A percentile compares a stretch with the other conserved stretches of the same genome.
These are phyloP conservation scores for Lepraria neglecta DNA, from an alignment of 495 filamentous ascomycete species.

Conservation along the genomic window DNA sequence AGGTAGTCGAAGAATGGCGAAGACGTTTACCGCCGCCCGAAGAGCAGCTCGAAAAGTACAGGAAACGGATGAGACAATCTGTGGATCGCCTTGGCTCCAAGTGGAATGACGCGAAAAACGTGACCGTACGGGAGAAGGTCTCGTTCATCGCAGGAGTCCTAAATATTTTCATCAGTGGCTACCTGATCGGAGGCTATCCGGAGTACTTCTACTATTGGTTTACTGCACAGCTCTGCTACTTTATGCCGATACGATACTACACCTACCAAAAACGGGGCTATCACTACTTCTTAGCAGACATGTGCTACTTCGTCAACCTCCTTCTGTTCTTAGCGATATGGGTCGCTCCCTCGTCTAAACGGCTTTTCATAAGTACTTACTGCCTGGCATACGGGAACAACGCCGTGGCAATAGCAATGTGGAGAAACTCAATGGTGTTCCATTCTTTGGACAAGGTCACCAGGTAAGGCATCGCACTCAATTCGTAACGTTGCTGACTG, in stretches of 20 bases:
- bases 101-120: conserved; percentile 83
- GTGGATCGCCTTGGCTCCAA: conserved; percentile 79
- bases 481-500: background rate
- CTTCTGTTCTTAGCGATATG: conserved; percentile 77
- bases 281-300: conserved; percentile 94
- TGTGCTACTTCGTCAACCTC: conserved; percentile 97
- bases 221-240: conserved; percentile 75
- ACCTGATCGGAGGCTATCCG: conserved; percentile 80
- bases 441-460: conserved; percentile 95
- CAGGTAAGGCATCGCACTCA: conserved; percentile 43
- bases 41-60: conserved; percentile 87
- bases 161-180: conserved; percentile 94
- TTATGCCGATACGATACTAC: conserved; percentile 92
- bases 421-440: conserved; percentile 97
- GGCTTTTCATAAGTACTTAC: conserved; percentile 87
- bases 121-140: conserved; percentile 86
- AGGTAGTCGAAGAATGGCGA: conserved; percentile 83
- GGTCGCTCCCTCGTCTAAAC: conserved; percentile 84
- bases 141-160: conserved; percentile 94
- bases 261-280: conserved; percentile 85
- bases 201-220: conserved; percentile 92
- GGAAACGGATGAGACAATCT: conserved; percentile 72
- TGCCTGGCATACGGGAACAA: conserved; percentile 95
- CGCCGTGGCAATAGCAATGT: conserved; percentile 97
- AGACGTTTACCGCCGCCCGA: conserved; percentile 75